These are phyloP conservation scores for Crithidia sp. DNA, from an alignment of 208 protist species.

Conservation along the genomic window DNA sequence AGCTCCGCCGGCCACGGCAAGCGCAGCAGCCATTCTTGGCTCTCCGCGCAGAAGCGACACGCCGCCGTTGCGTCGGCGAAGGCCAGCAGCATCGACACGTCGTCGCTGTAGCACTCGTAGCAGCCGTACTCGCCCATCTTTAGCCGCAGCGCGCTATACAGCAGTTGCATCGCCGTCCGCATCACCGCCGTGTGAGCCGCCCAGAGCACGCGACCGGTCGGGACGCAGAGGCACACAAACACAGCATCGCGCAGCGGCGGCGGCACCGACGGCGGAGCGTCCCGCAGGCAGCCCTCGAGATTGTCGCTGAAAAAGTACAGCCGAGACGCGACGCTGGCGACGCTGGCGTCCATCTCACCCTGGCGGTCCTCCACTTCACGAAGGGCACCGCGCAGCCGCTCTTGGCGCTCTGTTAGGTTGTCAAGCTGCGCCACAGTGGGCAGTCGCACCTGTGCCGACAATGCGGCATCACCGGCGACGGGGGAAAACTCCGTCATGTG, in stretches of 20 bases:
- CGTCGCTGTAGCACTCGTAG: slow-evolving; percentile 89
- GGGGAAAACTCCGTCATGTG: slow-evolving; percentile 34
- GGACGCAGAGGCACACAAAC: slow-evolving; percentile 77
- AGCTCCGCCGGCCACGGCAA: slow-evolving; percentile 79
- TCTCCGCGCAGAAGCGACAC: slow-evolving; percentile 82
- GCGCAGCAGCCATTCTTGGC: slow-evolving; percentile 77
- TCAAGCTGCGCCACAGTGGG: slow-evolving; percentile 24
- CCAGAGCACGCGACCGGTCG: slow-evolving; percentile 66
- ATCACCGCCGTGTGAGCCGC: slow-evolving; percentile 59
- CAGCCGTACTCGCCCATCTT: slow-evolving; percentile 85
- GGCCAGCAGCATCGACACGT: slow-evolving; percentile 77
- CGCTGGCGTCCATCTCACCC: slow-evolving; percentile 38
- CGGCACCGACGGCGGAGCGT: slow-evolving; percentile 28
- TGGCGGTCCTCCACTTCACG: slow-evolving; percentile 65
- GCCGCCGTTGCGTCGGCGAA: slow-evolving; percentile 73
- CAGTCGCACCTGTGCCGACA: not conserved
- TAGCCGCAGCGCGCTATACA: slow-evolving; percentile 71
- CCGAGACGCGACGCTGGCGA: slow-evolving; percentile 47
- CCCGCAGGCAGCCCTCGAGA: slow-evolving; percentile 58
- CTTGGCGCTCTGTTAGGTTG: slow-evolving; percentile 52
- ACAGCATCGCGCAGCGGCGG: slow-evolving; percentile 69
- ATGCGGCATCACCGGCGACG: not conserved
- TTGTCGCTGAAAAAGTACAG: slow-evolving; percentile 89
- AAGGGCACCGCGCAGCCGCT: slow-evolving; percentile 68
- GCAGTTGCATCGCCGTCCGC: slow-evolving; percentile 59